These are phyloP conservation scores for Candida vartiovaarae DNA, from an alignment of 805 yeast genomes.

Conservation along the genomic window DNA sequence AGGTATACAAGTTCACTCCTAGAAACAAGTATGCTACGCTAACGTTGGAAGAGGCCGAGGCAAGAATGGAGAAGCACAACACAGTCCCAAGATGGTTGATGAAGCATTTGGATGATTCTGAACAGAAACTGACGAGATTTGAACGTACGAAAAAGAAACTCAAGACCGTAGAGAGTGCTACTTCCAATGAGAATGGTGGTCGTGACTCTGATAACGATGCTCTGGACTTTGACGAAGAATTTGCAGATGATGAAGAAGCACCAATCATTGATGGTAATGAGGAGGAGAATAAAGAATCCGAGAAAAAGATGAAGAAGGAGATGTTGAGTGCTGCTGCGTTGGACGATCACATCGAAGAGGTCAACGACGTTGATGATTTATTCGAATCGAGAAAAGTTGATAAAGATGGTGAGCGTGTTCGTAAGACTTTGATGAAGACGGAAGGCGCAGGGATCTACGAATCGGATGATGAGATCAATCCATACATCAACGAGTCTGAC, in stretches of 20 bases:
- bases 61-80: constrained; percentile 75
- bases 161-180: constrained; percentile 40
- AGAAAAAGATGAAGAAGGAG: constrained; percentile 73
- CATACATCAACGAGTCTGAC: constrained; percentile 70
- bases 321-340: constrained; percentile 78
- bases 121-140: constrained; percentile 42
- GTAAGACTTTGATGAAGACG: constrained; percentile 75
- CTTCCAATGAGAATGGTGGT: constrained; percentile 30
- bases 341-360: constrained; percentile 48
- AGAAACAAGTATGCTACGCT: constrained; percentile 90
- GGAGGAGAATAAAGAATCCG: constrained; percentile 88
- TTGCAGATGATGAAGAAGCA: constrained; percentile 98
- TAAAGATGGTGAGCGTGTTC: constrained; percentile 82
- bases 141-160: constrained; percentile 40
- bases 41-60: constrained; percentile 94
- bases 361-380: constrained; percentile 58
- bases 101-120: constrained; percentile 74
- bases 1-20: constrained; percentile 88
- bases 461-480: constrained; percentile 84
- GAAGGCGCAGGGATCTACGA: constrained; percentile 73
- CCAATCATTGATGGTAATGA: constrained; percentile 95
- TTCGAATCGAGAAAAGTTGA: constrained; percentile 75
- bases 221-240: constrained; percentile 91
- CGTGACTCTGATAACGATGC: constrained; percentile 84
- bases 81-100: constrained; percentile 90